Evolutionary conservation across 2,329 filamentous ascomycete genomes (phyloP).

Genomic region (Phialocephala sp.): DNA sequence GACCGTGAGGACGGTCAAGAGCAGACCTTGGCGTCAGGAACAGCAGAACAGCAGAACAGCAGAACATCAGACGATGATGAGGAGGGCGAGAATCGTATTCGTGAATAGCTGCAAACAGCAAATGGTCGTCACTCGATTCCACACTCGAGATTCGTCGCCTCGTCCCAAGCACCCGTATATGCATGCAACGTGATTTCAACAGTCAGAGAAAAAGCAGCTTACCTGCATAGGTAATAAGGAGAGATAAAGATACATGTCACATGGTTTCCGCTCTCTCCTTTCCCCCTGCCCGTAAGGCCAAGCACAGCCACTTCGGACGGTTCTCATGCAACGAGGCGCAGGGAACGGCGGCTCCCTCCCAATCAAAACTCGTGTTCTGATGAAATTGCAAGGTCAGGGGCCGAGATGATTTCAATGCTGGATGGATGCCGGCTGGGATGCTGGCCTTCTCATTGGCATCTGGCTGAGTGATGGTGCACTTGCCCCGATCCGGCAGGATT

Average conservation of each 20-base stretch:
- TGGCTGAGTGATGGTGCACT: not conserved
- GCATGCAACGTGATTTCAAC: not conserved
- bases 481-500: not conserved
- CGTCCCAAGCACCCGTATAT: not conserved
- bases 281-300: not conserved
- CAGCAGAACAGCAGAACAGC: not conserved
- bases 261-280: not conserved
- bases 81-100: not conserved
- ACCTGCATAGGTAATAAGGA: not conserved
- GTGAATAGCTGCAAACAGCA: constrained; percentile 2
- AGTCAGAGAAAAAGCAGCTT: not conserved
- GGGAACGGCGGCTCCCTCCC: not conserved
- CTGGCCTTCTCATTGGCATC: no score
- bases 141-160: not conserved
- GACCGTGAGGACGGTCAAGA: not conserved
- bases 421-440: not conserved
- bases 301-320: constrained; percentile 7
- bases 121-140: not conserved
- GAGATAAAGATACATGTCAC: not conserved
- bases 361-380: not conserved
- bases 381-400: constrained; percentile 11
- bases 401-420: constrained; percentile 3
- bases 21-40: not conserved
- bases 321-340: not conserved
- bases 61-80: not conserved